Evolutionary conservation across 176 grass and related monocot species (phyloP), one percentile per base, ranked within the genome.

Genomic region (Rhynchospora breviuscula): DNA sequence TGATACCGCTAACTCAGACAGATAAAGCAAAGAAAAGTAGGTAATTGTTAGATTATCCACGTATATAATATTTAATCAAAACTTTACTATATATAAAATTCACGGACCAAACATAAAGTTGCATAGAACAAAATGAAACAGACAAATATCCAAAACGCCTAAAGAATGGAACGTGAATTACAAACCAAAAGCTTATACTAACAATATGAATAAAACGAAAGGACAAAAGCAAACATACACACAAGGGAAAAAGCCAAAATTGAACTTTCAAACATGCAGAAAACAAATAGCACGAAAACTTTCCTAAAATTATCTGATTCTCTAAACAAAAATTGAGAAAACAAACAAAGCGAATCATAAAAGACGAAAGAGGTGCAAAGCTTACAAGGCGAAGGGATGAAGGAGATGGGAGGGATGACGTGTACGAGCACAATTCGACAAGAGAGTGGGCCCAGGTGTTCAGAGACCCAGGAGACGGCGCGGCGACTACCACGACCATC

Each of bases 361-460:
- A 67, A 9, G 18, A 59, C 6, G 44, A 86, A 31, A 5, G 70
- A 7, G 0, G 3, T 4, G 3, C 9, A 22, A 23, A 8, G 22
- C 57, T 70, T 87, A 99, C 93, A 85, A 2, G 96, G 96, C 18
- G 96, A 86, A 35, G 93, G 93, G 21, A 99, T 86, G 86, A 87
- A 90, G 83, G 89, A 82, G 84, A 95, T 63, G 71, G 81, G 60
- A 58, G 88, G 91, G 63, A 95, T 92, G 70, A 99, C 88, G 82
- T 99, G 93, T 53, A 99, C 79, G 80, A 99, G 91, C 83, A 85
- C 31, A 26, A 99, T 70, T 69, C 85, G 66, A 61, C 59, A 89
- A 22, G 82, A 85, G 0, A 45, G 64, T 8, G 73, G 66, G 25
- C 62, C 40, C 15, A 98, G 86, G 88, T 81, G 88, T 17, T 86